These are phyloP conservation scores for Caryopteris hybrid DNA, from an alignment of 305 asterid genomes.

Conservation along the genomic window DNA sequence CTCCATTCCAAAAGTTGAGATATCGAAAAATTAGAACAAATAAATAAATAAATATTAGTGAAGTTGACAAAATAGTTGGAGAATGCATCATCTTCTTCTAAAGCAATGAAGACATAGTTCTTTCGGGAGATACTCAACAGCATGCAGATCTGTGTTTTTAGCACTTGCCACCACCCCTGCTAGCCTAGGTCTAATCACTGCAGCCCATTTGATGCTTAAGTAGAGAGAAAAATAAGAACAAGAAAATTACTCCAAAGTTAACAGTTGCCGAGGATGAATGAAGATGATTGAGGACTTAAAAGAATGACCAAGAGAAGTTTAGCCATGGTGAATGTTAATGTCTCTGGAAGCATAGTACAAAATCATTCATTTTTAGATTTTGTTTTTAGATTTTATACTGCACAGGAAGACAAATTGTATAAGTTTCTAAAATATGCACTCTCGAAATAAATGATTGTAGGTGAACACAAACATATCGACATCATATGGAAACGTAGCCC, in stretches of 20 bases:
- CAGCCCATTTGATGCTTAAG: not conserved
- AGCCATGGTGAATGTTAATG: not conserved
- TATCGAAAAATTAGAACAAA: not conserved
- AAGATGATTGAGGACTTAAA: not conserved
- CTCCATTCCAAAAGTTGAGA: not conserved
- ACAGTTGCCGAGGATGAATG: not conserved
- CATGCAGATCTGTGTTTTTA: not conserved
- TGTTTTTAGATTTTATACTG: not conserved
- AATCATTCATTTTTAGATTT: not conserved
- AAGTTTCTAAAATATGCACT: not conserved
- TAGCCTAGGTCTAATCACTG: not conserved
- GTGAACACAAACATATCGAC: conserved; percentile 54
- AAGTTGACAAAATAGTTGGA: not conserved
- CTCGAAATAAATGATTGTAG: conserved; percentile 29
- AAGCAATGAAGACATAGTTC: not conserved
- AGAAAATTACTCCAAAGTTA: not conserved
- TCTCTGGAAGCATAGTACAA: not conserved
- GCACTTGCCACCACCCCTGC: no score
- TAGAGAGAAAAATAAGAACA: not conserved
- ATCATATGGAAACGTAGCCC: conserved; percentile 43
- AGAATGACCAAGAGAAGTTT: not conserved
- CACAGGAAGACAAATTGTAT: not conserved
- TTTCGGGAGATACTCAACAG: not conserved
- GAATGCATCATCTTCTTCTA: not conserved
- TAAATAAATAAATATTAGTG: not conserved